Conservation (phyloP, 1,139 yeast species). For the Pichia sp. region DNA sequence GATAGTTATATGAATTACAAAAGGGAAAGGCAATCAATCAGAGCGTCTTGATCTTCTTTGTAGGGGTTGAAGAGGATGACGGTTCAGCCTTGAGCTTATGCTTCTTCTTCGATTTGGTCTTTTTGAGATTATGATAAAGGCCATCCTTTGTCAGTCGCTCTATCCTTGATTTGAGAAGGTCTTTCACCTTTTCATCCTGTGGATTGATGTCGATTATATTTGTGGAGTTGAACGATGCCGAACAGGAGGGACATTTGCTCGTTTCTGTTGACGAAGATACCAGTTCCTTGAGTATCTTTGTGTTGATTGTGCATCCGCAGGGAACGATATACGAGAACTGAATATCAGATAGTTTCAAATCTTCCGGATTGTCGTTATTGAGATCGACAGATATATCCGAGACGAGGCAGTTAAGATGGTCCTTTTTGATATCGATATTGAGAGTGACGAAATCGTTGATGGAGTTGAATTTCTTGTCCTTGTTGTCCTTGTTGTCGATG, state of each 20-base stretch:
- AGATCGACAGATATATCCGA: conserved; percentile 18
- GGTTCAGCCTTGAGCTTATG: neutral
- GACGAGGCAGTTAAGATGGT: conserved; percentile 23
- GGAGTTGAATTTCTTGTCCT: conserved; percentile 32
- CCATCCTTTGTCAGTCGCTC: conserved; percentile 34
- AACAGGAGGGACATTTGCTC: conserved; percentile 43
- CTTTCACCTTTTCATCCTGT: conserved; percentile 36
- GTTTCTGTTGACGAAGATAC: conserved; percentile 6
- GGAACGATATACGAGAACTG: conserved; percentile 39
- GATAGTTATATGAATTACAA: no score
- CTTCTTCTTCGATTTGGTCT: conserved; percentile 26
- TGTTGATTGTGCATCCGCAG: conserved; percentile 55
- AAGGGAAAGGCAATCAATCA: neutral
- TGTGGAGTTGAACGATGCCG: conserved; percentile 4
- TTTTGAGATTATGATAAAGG: conserved; percentile 49
- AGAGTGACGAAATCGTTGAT: conserved; percentile 53
- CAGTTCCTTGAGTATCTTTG: conserved; percentile 38
- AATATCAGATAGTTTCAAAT: conserved; percentile 11
- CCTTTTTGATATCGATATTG: conserved; percentile 24
- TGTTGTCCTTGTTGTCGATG: neutral
- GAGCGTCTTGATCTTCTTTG: no score
- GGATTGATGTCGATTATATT: conserved; percentile 27
- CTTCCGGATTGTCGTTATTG: conserved; percentile 13
- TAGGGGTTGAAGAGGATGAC: no score
- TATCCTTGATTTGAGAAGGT: conserved; percentile 35